Evolutionary conservation across 768 basidiomycete species (phyloP).

Genomic region (Suillus decipiens): DNA sequence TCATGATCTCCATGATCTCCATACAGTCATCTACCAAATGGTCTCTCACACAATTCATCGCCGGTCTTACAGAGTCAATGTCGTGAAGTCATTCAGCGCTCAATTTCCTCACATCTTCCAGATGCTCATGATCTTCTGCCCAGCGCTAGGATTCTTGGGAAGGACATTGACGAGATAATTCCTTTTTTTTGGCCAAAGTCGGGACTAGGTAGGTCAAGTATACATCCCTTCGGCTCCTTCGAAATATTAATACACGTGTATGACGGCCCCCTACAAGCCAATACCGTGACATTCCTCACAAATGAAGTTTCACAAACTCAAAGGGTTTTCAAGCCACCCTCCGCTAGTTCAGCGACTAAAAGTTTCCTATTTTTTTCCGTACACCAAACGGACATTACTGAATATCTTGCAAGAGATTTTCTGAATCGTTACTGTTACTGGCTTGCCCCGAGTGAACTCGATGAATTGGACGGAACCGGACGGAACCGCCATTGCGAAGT

Average conservation of each 20-base stretch:
- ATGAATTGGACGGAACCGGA: not conserved
- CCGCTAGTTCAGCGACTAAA: not conserved
- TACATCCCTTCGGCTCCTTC: not conserved
- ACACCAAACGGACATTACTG: not conserved
- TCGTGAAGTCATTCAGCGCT: not conserved
- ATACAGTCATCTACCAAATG: not conserved
- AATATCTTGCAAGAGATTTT: not conserved
- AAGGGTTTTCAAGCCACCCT: not conserved
- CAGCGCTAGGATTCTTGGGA: not conserved
- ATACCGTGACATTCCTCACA: no score
- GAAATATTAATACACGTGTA: not conserved
- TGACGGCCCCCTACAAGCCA: not conserved
- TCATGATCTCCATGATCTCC: not conserved
- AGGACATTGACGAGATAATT: not conserved
- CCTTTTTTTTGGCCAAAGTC: not conserved
- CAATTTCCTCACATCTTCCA: not conserved
- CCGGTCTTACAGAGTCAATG: not conserved
- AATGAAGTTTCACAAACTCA: not conserved
- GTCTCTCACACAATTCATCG: not conserved
- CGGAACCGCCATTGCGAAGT: not conserved
- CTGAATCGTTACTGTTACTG: not conserved
- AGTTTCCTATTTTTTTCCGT: not conserved
- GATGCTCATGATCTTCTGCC: not conserved
- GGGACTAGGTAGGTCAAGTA: not conserved
- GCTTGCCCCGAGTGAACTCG: not conserved